A percentile compares a stretch with the other conserved stretches of the same genome.
Evolutionary conservation across 1,284 basidiomycete genomes (phyloP).

Genomic region (Malassezia sympodialis): DNA sequence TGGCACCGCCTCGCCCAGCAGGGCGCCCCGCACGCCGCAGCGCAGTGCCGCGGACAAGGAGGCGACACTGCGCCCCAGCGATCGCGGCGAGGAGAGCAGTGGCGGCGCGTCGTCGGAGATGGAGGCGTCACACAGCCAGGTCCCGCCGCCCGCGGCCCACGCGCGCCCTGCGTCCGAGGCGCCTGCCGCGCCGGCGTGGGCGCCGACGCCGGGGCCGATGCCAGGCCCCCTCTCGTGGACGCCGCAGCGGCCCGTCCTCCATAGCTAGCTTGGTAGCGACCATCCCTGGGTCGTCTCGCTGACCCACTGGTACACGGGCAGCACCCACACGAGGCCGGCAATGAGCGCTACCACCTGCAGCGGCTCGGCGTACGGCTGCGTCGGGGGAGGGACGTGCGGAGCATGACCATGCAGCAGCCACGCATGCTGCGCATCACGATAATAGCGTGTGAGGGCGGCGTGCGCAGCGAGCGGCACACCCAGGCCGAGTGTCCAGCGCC

Average conservation of each 20-base stretch:
- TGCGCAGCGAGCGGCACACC: slow-evolving; percentile 7
- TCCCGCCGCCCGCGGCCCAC: neutral
- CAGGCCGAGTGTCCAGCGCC: neutral
- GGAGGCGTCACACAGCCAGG: neutral
- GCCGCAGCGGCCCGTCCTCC: slow-evolving; percentile 1
- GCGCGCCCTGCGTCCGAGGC: neutral
- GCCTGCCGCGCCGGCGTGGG: neutral
- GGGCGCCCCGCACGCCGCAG: neutral
- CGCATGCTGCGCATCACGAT: neutral
- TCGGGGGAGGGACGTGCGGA: neutral
- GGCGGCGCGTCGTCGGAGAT: neutral
- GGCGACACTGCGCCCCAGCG: neutral
- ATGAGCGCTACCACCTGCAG: slow-evolving; percentile 13
- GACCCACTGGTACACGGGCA: slow-evolving; percentile 13
- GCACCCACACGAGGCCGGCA: slow-evolving; percentile 10
- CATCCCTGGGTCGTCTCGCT: slow-evolving; percentile 10
- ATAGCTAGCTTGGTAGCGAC: slow-evolving; percentile 14
- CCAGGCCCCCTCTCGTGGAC: neutral
- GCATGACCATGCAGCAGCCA: neutral
- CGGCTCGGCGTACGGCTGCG: neutral
- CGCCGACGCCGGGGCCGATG: neutral
- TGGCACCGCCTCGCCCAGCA: slow-evolving; percentile 15
- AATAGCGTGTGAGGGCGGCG: neutral
- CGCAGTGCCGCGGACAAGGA: neutral
- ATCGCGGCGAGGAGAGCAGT: slow-evolving; percentile 4